Conservation (phyloP, 306 rosid species). For the Vicia villosa region DNA sequence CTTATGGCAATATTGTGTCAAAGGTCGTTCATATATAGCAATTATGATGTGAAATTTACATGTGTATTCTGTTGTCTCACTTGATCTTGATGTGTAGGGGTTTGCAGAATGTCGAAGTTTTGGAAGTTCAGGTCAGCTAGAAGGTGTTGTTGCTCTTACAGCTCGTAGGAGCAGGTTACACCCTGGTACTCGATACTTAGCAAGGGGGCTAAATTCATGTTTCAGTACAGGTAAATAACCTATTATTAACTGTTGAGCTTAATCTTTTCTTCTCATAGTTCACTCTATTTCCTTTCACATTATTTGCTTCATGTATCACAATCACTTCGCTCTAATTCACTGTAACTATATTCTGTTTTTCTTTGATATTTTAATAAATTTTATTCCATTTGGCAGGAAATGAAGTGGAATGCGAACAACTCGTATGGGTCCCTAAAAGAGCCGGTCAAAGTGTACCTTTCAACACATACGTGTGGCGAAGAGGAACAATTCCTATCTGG, state of each 20-base stretch:
- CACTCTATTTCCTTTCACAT: conserved; percentile 15
- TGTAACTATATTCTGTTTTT: conserved; percentile 21
- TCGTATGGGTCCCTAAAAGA: conserved; percentile 88
- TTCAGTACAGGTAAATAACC: conserved; percentile 78
- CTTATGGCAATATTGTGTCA: conserved; percentile 3
- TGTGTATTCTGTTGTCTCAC: conserved; percentile 50
- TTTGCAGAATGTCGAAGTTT: conserved; percentile 94
- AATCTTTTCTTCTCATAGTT: conserved; percentile 17
- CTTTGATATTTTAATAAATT: conserved; percentile 1
- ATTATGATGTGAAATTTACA: conserved; percentile 33
- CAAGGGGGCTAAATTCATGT: conserved; percentile 97
- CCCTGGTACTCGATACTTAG: conserved; percentile 98
- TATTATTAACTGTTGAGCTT: conserved; percentile 23
- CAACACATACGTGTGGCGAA: conserved; percentile 85
- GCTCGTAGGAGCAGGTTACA: conserved; percentile 99
- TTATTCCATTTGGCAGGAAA: conserved; percentile 69
- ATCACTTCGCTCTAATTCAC: conserved; percentile 4
- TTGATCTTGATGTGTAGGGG: conserved; percentile 84
- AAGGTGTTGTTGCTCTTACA: conserved; percentile 82
- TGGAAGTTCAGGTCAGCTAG: conserved; percentile 90
- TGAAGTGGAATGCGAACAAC: conserved; percentile 99
- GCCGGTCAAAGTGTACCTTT: conserved; percentile 91
- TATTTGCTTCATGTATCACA: conserved; percentile 28
- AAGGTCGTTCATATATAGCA: conserved; percentile 20
- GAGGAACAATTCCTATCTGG: conserved; percentile 99